Conservation (phyloP, 768 basidiomycete species). For the Lactarius hengduanensis region DNA sequence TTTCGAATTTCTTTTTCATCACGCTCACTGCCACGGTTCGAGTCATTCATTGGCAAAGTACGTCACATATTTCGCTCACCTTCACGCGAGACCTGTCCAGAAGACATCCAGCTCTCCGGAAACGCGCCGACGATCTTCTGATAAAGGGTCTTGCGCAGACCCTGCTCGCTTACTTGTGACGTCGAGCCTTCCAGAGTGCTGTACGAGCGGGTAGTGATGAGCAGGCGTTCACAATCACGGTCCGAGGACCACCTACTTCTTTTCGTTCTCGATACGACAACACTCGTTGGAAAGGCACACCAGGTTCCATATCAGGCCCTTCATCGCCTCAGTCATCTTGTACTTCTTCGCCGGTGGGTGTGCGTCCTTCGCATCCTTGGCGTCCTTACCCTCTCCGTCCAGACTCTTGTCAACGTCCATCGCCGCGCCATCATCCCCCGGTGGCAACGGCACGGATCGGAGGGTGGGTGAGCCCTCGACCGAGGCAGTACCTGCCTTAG, state of each 20-base stretch:
- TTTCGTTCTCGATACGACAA: slow-evolving; percentile 66
- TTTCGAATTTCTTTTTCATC: slow-evolving; percentile 80
- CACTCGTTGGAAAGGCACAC: slow-evolving; percentile 82
- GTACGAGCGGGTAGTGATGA: neutral
- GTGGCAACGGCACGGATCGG: slow-evolving; percentile 30
- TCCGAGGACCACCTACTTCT: slow-evolving; percentile 44
- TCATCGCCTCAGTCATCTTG: slow-evolving; percentile 78
- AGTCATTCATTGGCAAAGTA: neutral
- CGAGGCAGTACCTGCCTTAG: slow-evolving; percentile 34
- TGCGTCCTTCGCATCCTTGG: slow-evolving; percentile 36
- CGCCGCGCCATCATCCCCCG: slow-evolving; percentile 30
- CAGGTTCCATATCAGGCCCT: slow-evolving; percentile 73
- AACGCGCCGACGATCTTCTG: slow-evolving; percentile 84
- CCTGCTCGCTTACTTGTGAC: slow-evolving; percentile 77
- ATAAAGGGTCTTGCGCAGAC: slow-evolving; percentile 74
- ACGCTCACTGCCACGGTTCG: slow-evolving; percentile 59
- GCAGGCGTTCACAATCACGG: neutral
- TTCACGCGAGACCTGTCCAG: slow-evolving; percentile 84
- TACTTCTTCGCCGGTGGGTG: slow-evolving; percentile 78
- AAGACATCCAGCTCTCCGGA: slow-evolving; percentile 82
- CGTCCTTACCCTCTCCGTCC: slow-evolving; percentile 37
- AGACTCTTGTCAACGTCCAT: slow-evolving; percentile 33
- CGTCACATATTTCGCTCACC: slow-evolving; percentile 46
- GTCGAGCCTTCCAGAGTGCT: slow-evolving; percentile 63
- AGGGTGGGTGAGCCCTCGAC: slow-evolving; percentile 35